Conservation (phyloP, 2,329 filamentous ascomycete genomes). For the Chalara sp. region DNA sequence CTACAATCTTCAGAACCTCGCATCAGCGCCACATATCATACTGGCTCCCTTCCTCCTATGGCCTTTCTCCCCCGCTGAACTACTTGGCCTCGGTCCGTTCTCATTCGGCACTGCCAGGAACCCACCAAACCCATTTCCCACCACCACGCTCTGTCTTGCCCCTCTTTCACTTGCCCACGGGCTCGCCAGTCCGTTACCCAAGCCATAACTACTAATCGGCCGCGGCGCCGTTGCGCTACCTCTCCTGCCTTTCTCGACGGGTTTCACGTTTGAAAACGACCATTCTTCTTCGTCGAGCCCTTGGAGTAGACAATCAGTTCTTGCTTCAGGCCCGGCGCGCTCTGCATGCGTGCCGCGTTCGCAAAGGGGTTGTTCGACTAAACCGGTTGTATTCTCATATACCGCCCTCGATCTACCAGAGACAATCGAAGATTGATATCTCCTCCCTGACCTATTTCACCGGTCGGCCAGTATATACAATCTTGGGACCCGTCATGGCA, state of each 20-base stretch:
- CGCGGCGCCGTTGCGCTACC: constrained; percentile 31
- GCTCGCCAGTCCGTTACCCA: constrained; percentile 35
- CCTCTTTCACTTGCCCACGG: constrained; percentile 40
- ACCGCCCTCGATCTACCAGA: too few relatives aligned
- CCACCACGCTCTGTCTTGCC: constrained; percentile 53
- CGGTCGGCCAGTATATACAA: too few relatives aligned
- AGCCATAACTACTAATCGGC: constrained; percentile 36
- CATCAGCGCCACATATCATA: constrained; percentile 25
- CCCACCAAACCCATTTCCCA: constrained; percentile 61
- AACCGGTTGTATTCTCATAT: constrained; percentile 13
- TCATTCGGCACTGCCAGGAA: constrained; percentile 58
- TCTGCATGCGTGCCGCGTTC: not conserved
- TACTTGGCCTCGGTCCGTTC: constrained; percentile 19
- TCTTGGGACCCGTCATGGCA: too few relatives aligned
- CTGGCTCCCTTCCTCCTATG: constrained; percentile 14
- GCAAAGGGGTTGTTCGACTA: constrained; percentile 28
- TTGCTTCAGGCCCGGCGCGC: constrained; percentile 39
- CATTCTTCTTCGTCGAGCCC: constrained; percentile 61
- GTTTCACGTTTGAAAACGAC: constrained; percentile 57
- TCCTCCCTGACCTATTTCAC: too few relatives aligned
- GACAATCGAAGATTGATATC: too few relatives aligned
- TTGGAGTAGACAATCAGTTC: constrained; percentile 56
- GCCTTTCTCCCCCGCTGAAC: constrained; percentile 19
- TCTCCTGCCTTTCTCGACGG: constrained; percentile 29
- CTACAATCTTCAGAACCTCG: too few relatives aligned